These are phyloP conservation scores for Cynara cardunculus DNA, from an alignment of 129 eudicot species.

Conservation along the genomic window DNA sequence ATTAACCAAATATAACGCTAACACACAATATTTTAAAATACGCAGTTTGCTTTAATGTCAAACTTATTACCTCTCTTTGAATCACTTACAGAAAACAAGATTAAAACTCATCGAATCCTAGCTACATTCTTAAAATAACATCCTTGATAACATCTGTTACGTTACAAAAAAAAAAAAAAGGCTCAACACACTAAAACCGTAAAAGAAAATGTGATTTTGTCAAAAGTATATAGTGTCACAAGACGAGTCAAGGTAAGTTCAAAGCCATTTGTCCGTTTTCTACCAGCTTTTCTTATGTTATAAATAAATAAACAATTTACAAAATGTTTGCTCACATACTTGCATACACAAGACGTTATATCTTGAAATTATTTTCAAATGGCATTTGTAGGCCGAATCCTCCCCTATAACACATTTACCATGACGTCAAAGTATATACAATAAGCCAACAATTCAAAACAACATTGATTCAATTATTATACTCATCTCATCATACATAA, in stretches of 20 bases:
- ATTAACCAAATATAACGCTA: constrained; percentile 41
- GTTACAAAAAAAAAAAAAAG: background rate
- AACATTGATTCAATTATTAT: too few species aligned
- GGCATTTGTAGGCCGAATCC: background rate
- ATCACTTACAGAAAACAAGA: constrained; percentile 25
- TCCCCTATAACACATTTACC: background rate
- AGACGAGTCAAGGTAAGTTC: background rate
- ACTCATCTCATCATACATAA: background rate
- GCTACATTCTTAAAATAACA: background rate
- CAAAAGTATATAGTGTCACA: background rate
- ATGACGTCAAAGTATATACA: background rate
- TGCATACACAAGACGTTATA: background rate
- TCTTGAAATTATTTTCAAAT: too few species aligned
- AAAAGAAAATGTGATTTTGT: background rate
- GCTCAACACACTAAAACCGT: background rate
- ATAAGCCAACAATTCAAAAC: background rate
- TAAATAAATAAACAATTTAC: too few species aligned
- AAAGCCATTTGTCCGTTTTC: background rate
- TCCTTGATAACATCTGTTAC: background rate
- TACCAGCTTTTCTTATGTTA: too few species aligned
- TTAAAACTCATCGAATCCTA: background rate
- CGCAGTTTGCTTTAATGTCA: constrained; percentile 26
- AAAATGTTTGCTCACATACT: too few species aligned
- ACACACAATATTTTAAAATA: constrained; percentile 27
- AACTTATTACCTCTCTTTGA: constrained; percentile 33